Base-by-base conservation (phyloP, 345 rosid genomes). In the Eucalyptus virginea region DNA sequence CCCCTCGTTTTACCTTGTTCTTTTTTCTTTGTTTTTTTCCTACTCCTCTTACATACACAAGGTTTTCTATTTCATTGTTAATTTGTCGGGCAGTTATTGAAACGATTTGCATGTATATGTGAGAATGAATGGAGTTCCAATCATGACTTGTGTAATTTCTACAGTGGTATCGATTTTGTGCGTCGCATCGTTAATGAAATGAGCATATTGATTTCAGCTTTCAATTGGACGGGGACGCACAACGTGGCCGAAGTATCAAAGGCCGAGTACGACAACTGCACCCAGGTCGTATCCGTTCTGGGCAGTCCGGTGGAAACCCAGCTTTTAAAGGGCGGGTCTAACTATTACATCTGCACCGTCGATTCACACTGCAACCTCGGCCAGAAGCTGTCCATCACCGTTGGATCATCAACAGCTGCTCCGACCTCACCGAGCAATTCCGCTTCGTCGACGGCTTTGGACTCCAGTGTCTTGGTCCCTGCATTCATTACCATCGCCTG, bases 211-310 rank as follows among this genome's bases (percentile, higher is more conserved):
- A 9, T 72, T 86, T 44, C 89, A 89, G 92, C 87, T n/a, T 92
- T 92, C 90, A 92, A 45, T 60, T 92, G 92, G 91, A 90, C 86
- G 16, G 90, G 90, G 87, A n/a, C 69, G 19, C 91, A 91, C 87
- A 86, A 87, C 32, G 91, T 85, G 16, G 87, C 91, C 6, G 81
- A 89, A 60, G 92, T 90, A 56, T 44, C 90, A 9, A 28, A 89
- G 81, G 89, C 47, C 2, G 88, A 90, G 30, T 92, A 90, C 34
- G 92, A 90, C 9, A 54, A 54, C 81, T 91, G 94, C 88, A 87
- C 42, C 34, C 52, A 5, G 19, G 87, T 86, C 40, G 34, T 3
- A 81, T 81, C 87, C 65, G 32, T 30, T 81, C 3, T 87, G 87
- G 34, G 54, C 89, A 42, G 47, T 88, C 44, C 89, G 56, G 56